Conservation (phyloP, 176 grass and related monocot species). For the Zizania latifolia region DNA sequence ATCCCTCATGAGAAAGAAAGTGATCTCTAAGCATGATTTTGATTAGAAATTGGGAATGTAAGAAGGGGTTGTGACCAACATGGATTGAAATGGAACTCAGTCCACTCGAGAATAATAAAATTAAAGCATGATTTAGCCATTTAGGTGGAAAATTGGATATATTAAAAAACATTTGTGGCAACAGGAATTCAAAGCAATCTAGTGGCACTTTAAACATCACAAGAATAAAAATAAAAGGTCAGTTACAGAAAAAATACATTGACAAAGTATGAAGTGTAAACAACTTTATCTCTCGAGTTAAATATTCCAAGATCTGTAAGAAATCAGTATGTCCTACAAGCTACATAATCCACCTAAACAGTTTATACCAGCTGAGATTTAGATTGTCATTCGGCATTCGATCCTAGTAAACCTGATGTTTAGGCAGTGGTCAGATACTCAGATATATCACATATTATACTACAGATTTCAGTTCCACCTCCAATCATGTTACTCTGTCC, state of each 20-base stretch:
- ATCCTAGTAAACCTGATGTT: background rate
- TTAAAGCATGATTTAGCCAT: too few species aligned
- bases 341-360: conserved; percentile 15
- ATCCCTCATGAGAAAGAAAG: background rate
- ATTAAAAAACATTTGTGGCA: background rate
- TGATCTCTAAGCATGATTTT: conserved; percentile 1
- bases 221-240: background rate
- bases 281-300: background rate
- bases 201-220: too few species aligned
- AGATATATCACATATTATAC: background rate
- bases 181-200: too few species aligned
- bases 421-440: background rate
- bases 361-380: background rate
- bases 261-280: background rate
- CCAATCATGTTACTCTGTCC: background rate
- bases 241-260: background rate
- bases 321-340: background rate
- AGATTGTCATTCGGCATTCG: background rate
- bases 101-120: background rate
- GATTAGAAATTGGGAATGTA: conserved; percentile 2
- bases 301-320: background rate
- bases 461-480: background rate
- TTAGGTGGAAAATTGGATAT: too few species aligned
- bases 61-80: background rate
- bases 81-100: background rate